Conservation (phyloP, 31 red algal genomes). For the Asparagopsis taxiformis region DNA sequence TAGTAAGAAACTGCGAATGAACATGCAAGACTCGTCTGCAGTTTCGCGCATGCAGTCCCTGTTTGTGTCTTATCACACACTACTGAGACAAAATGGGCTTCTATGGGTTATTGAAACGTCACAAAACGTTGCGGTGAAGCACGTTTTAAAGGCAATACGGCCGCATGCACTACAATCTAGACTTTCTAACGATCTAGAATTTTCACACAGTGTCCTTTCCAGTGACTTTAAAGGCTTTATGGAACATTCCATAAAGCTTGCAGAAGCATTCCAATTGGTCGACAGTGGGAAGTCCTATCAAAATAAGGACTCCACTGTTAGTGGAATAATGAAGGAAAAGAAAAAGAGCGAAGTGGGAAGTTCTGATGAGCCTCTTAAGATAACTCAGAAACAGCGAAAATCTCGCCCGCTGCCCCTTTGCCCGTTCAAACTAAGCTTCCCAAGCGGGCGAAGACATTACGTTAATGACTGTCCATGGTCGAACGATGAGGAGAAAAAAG, state of each 20-base stretch:
- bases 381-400: background rate
- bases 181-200: background rate
- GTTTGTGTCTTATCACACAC: slow-evolving; percentile 1
- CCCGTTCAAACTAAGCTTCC: background rate
- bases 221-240: slow-evolving; percentile 41
- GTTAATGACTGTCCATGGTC: slow-evolving; percentile 10
- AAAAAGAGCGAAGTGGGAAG: background rate
- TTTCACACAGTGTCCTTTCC: slow-evolving; percentile 8
- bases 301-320: background rate
- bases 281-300: slow-evolving; percentile 5
- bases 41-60: slow-evolving; percentile 11
- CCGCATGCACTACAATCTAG: slow-evolving; percentile 1
- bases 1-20: slow-evolving; percentile 1
- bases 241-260: slow-evolving; percentile 22
- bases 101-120: slow-evolving; percentile 1
- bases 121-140: background rate
- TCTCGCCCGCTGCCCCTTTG: slow-evolving; percentile 11
- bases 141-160: slow-evolving; percentile 6
- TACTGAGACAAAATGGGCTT: background rate
- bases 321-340: background rate
- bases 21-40: background rate
- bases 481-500: too few relatives aligned
- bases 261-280: slow-evolving; percentile 26
- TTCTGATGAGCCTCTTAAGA: too few relatives aligned
- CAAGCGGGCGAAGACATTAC: background rate